Percentiles rank a stretch among this genome's conserved stretches.
Conservation (phyloP, 768 basidiomycete species). For the Rhodotorula kratochvilovae region DNA sequence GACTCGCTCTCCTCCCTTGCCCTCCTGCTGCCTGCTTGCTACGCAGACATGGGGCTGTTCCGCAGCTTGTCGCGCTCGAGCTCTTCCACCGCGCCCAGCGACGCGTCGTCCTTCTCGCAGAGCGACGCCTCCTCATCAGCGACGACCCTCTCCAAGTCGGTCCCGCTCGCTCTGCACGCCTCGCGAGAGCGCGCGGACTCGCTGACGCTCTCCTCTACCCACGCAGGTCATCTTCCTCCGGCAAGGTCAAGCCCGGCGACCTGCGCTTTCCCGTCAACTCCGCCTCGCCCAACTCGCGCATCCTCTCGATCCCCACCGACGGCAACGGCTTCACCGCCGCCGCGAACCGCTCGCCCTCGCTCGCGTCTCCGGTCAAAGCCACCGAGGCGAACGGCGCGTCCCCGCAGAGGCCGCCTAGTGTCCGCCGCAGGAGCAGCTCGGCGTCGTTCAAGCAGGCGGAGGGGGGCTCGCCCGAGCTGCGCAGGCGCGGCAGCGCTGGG, state of each 20-base stretch:
- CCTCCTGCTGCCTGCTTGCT: no score
- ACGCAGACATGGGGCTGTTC: not conserved
- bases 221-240: not conserved
- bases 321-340: not conserved
- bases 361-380: not conserved
- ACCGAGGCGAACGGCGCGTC: not conserved
- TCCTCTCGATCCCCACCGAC: slow-evolving; percentile 21
- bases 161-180: not conserved
- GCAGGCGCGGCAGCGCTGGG: not conserved
- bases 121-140: not conserved
- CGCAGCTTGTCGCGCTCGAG: not conserved
- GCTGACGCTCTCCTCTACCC: not conserved
- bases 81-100: not conserved
- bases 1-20: not conserved
- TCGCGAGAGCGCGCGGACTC: not conserved
- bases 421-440: not conserved
- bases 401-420: not conserved
- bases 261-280: slow-evolving; percentile 20
- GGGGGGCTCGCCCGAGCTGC: no score
- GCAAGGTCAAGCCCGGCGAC: slow-evolving; percentile 25
- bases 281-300: slow-evolving; percentile 28
- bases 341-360: not conserved
- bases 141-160: not conserved
- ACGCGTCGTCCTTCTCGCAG: not conserved
- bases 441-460: not conserved